Evolutionary conservation across 192 early-diverging fungal genomes (phyloP), one percentile per base, ranked within the genome.

Genomic region (Tieghemiomyces parasiticus): DNA sequence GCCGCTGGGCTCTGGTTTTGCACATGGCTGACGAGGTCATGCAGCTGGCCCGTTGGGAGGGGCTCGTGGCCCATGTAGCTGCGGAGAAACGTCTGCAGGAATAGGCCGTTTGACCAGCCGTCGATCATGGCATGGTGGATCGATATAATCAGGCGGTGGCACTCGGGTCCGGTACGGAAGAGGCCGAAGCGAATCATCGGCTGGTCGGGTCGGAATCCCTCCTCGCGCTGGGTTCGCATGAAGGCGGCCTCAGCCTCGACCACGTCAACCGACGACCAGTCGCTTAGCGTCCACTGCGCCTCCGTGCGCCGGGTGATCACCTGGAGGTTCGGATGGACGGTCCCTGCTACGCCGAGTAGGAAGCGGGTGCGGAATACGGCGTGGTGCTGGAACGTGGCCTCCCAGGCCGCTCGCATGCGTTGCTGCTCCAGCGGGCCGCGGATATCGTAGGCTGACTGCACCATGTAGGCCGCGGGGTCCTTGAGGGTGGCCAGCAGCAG

Each of bases 381-480:
- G 32, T 54, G 52, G 52, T 19, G 29, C 19, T 54, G 24, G 19
- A 28, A n/a, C 24, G 32, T 30, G 8, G 26, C 9, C 8, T 54
- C 24, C 52, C 52, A 54, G 28, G 52, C 52, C 28, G 20, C 0
- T 32, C 32, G 28, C 8, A 54, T 31, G 4, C 29, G 52, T 2
- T 20, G 9, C 4, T 28, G 20, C 28, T 54, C 29, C 14, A 54
- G 29, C 28, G 52, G 52, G 4, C 52, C 52, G 6, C 4, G n/a
- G 29, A 54, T 54, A 29, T 8, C 20, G 24, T 31, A 28, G 52
- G 52, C 28, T 31, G 29, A 31, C 28, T 54, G 52, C 14, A 54
- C 52, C 52, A 54, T 32, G 28, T 54, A 54, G 4, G 52, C 52
- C 29, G 52, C n/a, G 32, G 52, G 52, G 32, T 54, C 52, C 8